Base-by-base conservation (phyloP, 2,329 filamentous ascomycete species). In the Cercospora sp. region DNA sequence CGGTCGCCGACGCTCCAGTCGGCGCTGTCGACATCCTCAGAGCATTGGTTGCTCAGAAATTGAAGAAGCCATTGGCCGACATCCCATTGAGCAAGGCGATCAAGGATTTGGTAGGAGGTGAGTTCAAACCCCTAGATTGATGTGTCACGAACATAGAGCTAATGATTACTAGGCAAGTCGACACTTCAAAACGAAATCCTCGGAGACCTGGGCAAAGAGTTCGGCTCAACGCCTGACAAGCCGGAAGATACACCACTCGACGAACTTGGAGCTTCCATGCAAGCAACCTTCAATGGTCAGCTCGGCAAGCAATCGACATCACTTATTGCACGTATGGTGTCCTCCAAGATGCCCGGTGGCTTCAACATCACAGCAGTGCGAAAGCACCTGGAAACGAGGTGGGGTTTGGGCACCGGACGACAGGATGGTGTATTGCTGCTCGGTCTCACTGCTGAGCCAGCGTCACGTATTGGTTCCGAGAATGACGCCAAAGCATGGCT, bases 141-240 rank as follows among this genome's bases (percentile, higher is more conserved):
- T 3, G n/a, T 26, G 6, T 30, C 26, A 3, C 8, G 33, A 58
- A 31, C 10, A 40, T 62, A 10, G 45, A 36, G 58, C 68, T 64
- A 23, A 69, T 40, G 5, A 42, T 18, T 36, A 31, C 60, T 75
- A 97, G 94, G 94, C 78, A 99, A 99, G 86, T 98, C 95, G 3
- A 99, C 95, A 7, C 89, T 99, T 26, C 95, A 99, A 79, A 99
- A 99, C 80, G 95, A 99, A 82, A 98, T 99, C 73, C 88, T 99
- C 31, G 95, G 95, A 83, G 95, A 99, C 79, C 84, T 99, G 72
- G 94, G 94, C 79, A 99, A 98, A 81, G 95, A 99, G 82, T 99
- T 99, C 76, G 95, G 95, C 68, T 97, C 94, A 12, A 97, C 95
- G 16, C 95, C 95, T 65, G 95, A 99, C 80, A 98, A 98, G 84